Evolutionary conservation across 495 filamentous ascomycete genomes (phyloP), one percentile per base, ranked within the genome.

Genomic region (Aspergillus affinis): DNA sequence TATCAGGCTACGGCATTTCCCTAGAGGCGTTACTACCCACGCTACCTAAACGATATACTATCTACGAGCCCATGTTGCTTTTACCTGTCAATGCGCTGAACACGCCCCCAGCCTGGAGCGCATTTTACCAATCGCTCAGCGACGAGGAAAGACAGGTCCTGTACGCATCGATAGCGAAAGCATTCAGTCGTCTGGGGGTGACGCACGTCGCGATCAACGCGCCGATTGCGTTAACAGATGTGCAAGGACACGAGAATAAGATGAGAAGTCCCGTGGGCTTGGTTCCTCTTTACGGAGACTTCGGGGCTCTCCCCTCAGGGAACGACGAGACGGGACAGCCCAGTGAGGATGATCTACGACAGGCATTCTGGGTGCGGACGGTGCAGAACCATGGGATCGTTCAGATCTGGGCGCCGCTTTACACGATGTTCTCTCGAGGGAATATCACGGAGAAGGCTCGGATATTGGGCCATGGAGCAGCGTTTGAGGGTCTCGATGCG

Each of bases 371-470:
- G 91, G 77, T 78, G 15, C 85, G 85, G 4, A 83, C 83, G 0
- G 81, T 85, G 6, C 82, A 77, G 23, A 93, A 97, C 68, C 90
- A 93, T 67, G 86, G 86, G 9, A 88, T 97, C 53, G 67, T 72
- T n/a, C 93, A 97, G 72, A 87, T 80, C 29, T 97, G 92, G 92
- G 86, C 91, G 4, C 93, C 93, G 15, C 72, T 84, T 0, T 90
- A 90, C 74, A 96, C 91, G 15, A 97, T 97, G 93, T 97, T 97
- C 69, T 89, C 84, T 7, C 81, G 90, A 2, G 93, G 93, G 9
- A 97, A 97, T 66, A 74, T 96, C 51, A 87, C 82, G n/a, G 93
- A 97, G 72, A 97, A 97, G 65, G 84, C 88, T 0, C 78, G 93
- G 10, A 71, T 97, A 1, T 71, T 93, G 26, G 65, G 67, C 8